Conservation (phyloP, 1,284 basidiomycete species). For the Wallemia mellicola region DNA sequence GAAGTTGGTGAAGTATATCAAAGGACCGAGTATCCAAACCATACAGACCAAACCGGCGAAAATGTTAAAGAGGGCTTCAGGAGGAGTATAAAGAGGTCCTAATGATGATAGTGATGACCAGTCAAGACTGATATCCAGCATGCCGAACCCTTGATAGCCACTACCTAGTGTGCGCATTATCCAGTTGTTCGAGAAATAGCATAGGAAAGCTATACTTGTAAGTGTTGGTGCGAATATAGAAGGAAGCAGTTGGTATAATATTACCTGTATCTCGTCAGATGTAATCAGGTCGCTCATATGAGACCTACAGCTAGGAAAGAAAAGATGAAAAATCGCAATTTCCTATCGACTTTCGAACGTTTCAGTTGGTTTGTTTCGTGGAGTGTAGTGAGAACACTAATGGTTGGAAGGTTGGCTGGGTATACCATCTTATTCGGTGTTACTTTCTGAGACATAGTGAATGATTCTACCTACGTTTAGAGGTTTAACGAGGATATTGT, state of each 20-base stretch:
- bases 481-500: constrained; percentile 13
- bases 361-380: constrained; percentile 8
- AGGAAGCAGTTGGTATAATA: constrained; percentile 11
- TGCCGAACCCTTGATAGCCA: constrained; percentile 17
- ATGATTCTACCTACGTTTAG: constrained; percentile 3
- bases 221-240: constrained; percentile 14
- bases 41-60: constrained; percentile 12
- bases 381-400: constrained; percentile 13
- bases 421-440: constrained; percentile 13
- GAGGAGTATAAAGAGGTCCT: constrained; percentile 13
- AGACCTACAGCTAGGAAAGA: constrained; percentile 11
- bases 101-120: constrained; percentile 13
- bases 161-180: constrained; percentile 13
- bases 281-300: constrained; percentile 3
- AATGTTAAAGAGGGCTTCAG: constrained; percentile 14
- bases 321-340: constrained; percentile 12
- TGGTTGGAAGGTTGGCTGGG: constrained; percentile 12
- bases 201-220: constrained; percentile 17
- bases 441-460: too few relatives aligned
- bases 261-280: background rate
- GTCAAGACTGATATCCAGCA: constrained; percentile 14
- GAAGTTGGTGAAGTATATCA: constrained; percentile 17
- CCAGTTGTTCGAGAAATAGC: constrained; percentile 13
- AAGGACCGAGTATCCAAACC: constrained; percentile 17
- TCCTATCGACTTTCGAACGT: constrained; percentile 7